These are phyloP conservation scores for Ramaria rubella DNA, from an alignment of 768 basidiomycete genomes.

Conservation along the genomic window DNA sequence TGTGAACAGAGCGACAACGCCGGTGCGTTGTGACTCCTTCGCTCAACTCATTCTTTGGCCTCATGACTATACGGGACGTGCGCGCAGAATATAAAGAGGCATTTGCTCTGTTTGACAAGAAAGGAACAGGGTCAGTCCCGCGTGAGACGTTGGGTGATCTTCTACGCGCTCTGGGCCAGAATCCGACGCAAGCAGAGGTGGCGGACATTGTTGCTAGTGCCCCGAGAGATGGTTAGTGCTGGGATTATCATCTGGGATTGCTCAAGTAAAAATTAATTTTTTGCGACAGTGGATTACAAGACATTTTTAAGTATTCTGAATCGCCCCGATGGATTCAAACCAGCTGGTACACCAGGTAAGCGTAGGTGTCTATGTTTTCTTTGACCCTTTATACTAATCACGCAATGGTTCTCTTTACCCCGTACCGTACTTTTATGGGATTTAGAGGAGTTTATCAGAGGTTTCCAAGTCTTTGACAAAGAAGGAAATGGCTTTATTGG, in stretches of 20 bases:
- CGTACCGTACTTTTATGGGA: background rate
- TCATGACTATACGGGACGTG: background rate
- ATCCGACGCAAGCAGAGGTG: slow-evolving; percentile 99
- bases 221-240: slow-evolving; percentile 64
- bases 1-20: slow-evolving; percentile 44
- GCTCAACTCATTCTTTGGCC: background rate
- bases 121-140: slow-evolving; percentile 85
- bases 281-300: slow-evolving; percentile 93
- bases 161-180: slow-evolving; percentile 90
- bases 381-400: background rate
- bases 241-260: too few species aligned
- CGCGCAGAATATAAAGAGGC: slow-evolving; percentile 90
- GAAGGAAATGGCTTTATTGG: slow-evolving; percentile 90
- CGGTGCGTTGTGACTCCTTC: slow-evolving; percentile 30
- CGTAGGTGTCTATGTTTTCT: slow-evolving; percentile 7
- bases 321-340: slow-evolving; percentile 94
- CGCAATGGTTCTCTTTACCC: slow-evolving; percentile 2
- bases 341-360: slow-evolving; percentile 89
- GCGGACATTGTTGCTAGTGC: slow-evolving; percentile 67
- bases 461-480: slow-evolving; percentile 98
- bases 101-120: slow-evolving; percentile 97
- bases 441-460: slow-evolving; percentile 96
- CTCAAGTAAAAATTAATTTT: too few species aligned
- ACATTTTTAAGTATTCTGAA: slow-evolving; percentile 88
- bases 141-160: slow-evolving; percentile 87